Conservation (phyloP, 2,329 filamentous ascomycete genomes). For the Metarhizium album region DNA sequence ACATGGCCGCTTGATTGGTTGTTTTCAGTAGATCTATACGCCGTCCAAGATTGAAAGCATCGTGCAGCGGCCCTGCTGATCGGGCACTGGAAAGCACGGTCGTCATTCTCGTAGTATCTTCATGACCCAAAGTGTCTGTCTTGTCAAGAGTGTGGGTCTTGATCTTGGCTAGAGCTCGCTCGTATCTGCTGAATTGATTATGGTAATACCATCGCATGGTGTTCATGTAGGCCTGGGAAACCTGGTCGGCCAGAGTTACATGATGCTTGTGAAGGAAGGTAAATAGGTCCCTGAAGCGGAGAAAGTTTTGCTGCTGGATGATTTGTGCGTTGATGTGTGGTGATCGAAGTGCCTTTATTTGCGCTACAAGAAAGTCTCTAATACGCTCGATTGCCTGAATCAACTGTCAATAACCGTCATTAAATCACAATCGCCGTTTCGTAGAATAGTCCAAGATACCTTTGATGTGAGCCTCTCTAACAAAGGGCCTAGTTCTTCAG, state of each 20-base stretch:
- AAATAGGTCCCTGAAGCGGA: slow-evolving; percentile 81
- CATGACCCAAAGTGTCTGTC: slow-evolving; percentile 71
- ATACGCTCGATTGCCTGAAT: slow-evolving; percentile 77
- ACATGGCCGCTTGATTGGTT: slow-evolving; percentile 62
- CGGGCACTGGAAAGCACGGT: slow-evolving; percentile 40
- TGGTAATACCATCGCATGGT: slow-evolving; percentile 99
- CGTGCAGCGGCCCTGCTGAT: slow-evolving; percentile 52
- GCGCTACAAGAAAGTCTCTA: slow-evolving; percentile 84
- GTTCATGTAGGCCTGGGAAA: slow-evolving; percentile 87
- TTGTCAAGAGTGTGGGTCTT: slow-evolving; percentile 76
- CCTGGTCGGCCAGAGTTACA: slow-evolving; percentile 74
- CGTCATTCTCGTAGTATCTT: slow-evolving; percentile 57
- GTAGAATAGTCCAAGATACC: slow-evolving; percentile 28
- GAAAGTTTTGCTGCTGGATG: slow-evolving; percentile 85
- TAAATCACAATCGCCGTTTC: neutral
- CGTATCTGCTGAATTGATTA: slow-evolving; percentile 83
- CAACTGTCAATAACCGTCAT: slow-evolving; percentile 4
- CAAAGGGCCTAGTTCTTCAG: slow-evolving; percentile 75
- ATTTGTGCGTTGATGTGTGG: slow-evolving; percentile 96
- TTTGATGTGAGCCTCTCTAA: slow-evolving; percentile 76
- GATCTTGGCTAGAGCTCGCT: slow-evolving; percentile 71
- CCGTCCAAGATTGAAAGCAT: slow-evolving; percentile 81
- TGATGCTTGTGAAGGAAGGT: slow-evolving; percentile 77
- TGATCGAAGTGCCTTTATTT: slow-evolving; percentile 87
- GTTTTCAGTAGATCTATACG: slow-evolving; percentile 73